These are phyloP conservation scores for Rhodosporidiobolus odoratus DNA, from an alignment of 768 basidiomycete genomes.

Conservation along the genomic window DNA sequence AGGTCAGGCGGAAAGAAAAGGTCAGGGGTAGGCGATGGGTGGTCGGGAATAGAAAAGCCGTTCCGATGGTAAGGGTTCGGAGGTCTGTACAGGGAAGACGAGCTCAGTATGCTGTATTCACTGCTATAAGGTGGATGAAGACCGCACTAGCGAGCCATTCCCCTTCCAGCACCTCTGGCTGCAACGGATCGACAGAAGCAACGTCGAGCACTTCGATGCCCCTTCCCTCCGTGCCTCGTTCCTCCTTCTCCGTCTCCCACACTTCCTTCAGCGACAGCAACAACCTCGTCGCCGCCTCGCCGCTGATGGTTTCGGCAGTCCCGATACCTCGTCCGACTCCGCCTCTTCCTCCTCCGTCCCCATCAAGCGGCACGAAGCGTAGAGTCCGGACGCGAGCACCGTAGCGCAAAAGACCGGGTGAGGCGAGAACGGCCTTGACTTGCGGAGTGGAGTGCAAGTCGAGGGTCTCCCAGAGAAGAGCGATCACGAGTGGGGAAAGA, in stretches of 20 bases:
- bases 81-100: background rate
- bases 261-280: background rate
- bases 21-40: background rate
- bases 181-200: background rate
- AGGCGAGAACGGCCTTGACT: background rate
- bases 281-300: background rate
- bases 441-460: background rate
- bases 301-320: constrained; percentile 1
- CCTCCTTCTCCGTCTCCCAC: background rate
- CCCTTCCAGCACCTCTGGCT: background rate
- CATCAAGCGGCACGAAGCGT: background rate
- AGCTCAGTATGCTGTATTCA: background rate
- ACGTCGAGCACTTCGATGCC: constrained; percentile 2
- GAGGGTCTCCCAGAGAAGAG: background rate
- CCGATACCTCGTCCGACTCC: constrained; percentile 8
- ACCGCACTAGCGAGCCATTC: constrained; percentile 6
- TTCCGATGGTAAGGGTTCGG: background rate
- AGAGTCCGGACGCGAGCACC: background rate
- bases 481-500: background rate
- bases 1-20: constrained; percentile 8
- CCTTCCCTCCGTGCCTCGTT: background rate
- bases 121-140: background rate
- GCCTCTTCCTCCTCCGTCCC: background rate
- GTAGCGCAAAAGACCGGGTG: background rate
- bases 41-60: background rate